phyloP scores from a whole-genome alignment of 2,329 filamentous ascomycete genomes.

The Hymenoscyphus occultus region DNA sequence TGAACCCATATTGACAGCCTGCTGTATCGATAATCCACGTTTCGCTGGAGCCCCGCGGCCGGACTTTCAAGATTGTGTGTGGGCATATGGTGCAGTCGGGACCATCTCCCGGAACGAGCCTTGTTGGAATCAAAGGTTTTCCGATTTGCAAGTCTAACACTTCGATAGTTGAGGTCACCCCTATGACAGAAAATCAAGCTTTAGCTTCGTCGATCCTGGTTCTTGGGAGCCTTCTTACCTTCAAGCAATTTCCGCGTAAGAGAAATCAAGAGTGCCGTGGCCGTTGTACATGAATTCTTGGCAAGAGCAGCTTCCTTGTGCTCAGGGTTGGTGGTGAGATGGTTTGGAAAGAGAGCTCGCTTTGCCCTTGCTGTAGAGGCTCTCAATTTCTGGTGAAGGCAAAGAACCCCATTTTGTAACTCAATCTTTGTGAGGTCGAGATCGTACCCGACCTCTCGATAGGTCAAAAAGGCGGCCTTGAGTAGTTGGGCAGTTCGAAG shows the following conservation, averaged over 20 bases:
- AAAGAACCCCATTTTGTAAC: conserved; percentile 5
- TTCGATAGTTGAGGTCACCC: neutral
- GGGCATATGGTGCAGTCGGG: neutral
- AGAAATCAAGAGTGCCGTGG: neutral
- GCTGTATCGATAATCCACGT: neutral
- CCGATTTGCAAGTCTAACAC: neutral
- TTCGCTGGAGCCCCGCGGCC: neutral
- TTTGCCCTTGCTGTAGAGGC: neutral
- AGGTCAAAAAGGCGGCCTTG: conserved; percentile 1
- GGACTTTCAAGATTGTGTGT: neutral
- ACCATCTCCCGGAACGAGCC: neutral
- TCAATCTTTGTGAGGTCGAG: conserved; percentile 4
- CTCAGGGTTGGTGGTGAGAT: neutral
- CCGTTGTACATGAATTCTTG: neutral
- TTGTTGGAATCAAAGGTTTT: neutral
- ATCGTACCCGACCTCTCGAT: conserved; percentile 3
- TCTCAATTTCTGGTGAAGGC: neutral
- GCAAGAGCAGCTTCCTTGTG: neutral
- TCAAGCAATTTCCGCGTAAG: neutral
- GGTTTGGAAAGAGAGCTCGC: neutral
- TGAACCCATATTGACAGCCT: neutral
- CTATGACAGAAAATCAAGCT: neutral
- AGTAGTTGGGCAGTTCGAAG: conserved; percentile 5
- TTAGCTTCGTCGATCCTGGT: neutral
- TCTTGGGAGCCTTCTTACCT: neutral